These are phyloP conservation scores for Capsicum rhomboideum DNA, from an alignment of 257 asterid genomes.

Conservation along the genomic window DNA sequence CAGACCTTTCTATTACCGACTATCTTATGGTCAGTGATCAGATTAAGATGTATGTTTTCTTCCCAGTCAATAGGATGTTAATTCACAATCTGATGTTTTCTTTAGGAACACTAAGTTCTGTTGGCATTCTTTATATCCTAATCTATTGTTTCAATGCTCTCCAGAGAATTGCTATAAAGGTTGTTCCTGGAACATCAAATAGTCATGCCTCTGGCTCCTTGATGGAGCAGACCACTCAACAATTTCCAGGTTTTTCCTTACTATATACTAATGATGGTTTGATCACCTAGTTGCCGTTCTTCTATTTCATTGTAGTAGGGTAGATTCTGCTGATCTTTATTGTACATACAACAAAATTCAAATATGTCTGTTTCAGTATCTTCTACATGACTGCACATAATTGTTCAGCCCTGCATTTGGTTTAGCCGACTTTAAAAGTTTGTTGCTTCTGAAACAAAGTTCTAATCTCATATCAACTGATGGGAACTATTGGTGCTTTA, in stretches of 20 bases:
- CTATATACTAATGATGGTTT: background rate
- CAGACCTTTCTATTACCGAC: background rate
- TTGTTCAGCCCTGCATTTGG: background rate
- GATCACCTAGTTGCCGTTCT: background rate
- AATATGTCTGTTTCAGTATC: background rate
- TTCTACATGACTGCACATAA: background rate
- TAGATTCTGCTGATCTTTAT: background rate
- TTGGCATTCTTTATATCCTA: background rate
- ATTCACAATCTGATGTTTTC: background rate
- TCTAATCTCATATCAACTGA: background rate
- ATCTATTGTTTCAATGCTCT: background rate
- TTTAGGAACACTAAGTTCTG: background rate
- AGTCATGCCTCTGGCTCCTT: slow-evolving; percentile 35
- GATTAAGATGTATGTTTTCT: background rate
- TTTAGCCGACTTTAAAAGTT: background rate
- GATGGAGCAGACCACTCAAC: slow-evolving; percentile 30
- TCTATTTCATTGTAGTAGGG: background rate
- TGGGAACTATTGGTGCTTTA: background rate
- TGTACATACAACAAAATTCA: background rate
- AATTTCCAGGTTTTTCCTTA: slow-evolving; percentile 52
- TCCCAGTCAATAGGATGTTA: background rate
- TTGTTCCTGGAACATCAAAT: slow-evolving; percentile 36
- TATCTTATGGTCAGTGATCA: background rate
- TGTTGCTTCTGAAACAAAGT: background rate
- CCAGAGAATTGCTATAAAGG: slow-evolving; percentile 37